Conservation (phyloP, 441 rosid species). For the Heliophila coronopifolia region DNA sequence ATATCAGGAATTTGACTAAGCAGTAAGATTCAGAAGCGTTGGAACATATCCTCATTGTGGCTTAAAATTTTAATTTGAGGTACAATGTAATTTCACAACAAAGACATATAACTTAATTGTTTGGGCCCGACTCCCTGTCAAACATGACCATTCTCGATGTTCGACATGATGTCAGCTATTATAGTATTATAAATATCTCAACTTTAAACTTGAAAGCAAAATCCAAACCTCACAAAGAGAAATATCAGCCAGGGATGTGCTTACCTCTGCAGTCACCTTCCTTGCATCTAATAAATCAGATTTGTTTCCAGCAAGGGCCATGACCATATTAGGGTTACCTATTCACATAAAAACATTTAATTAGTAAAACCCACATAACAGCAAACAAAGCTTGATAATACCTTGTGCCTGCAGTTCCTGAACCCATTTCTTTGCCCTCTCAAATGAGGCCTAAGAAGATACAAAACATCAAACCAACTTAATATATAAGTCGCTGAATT, state of each 20-base stretch:
- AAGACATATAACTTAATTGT: slow-evolving; percentile 4
- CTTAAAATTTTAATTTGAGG: not conserved
- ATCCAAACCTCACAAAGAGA: not conserved
- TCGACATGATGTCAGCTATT: slow-evolving; percentile 10
- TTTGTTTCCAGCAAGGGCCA: slow-evolving; percentile 96
- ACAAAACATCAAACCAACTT: not conserved
- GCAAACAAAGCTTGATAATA: slow-evolving; percentile 24
- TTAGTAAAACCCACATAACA: not conserved
- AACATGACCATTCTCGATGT: no score
- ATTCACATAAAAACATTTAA: not conserved
- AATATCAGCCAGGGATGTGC: slow-evolving; percentile 16
- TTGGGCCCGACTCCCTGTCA: slow-evolving; percentile 5
- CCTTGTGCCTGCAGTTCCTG: slow-evolving; percentile 96
- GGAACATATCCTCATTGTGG: not conserved
- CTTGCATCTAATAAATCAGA: slow-evolving; percentile 78
- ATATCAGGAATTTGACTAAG: slow-evolving; percentile 5
- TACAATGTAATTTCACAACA: slow-evolving; percentile 4
- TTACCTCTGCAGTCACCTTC: slow-evolving; percentile 72
- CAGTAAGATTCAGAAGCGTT: not conserved
- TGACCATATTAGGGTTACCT: slow-evolving; percentile 92
- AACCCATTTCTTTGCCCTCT: slow-evolving; percentile 93
- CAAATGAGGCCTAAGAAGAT: slow-evolving; percentile 71
- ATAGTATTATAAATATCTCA: not conserved
- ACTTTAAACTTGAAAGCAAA: not conserved
- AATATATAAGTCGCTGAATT: not conserved